These are phyloP conservation scores for Exserohilum rostratum DNA, from an alignment of 2,329 filamentous ascomycete species.

Conservation along the genomic window DNA sequence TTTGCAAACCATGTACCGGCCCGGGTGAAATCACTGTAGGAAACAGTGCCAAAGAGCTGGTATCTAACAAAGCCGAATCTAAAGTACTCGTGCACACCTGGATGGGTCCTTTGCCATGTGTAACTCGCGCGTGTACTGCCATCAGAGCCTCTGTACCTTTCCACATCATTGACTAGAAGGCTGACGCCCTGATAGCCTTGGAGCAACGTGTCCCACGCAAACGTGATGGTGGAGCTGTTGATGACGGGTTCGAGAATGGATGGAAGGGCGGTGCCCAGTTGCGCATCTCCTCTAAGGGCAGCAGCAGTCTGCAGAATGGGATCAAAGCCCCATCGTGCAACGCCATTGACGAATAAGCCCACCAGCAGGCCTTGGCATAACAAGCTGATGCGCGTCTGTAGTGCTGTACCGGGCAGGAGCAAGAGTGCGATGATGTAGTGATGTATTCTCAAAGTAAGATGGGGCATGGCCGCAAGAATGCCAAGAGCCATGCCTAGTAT, in stretches of 20 bases:
- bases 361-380: constrained; percentile 88
- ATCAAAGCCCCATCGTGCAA: constrained; percentile 92
- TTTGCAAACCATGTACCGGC: constrained; percentile 42
- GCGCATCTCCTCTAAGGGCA: constrained; percentile 64
- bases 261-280: constrained; percentile 64
- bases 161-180: constrained; percentile 84
- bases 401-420: constrained; percentile 82
- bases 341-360: constrained; percentile 91
- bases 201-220: constrained; percentile 52
- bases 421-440: constrained; percentile 91
- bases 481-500: constrained; percentile 78
- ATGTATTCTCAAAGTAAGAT: constrained; percentile 87
- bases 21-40: constrained; percentile 43
- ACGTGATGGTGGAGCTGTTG: constrained; percentile 54
- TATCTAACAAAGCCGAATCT: constrained; percentile 45
- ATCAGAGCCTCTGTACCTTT: constrained; percentile 72
- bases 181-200: constrained; percentile 74
- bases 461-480: constrained; percentile 74
- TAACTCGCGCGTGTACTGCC: constrained; percentile 62
- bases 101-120: constrained; percentile 61
- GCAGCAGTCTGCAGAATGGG: constrained; percentile 80
- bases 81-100: constrained; percentile 40
- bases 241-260: constrained; percentile 43
- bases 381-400: constrained; percentile 86
- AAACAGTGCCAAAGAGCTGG: constrained; percentile 34